Base-by-base conservation (phyloP, 2,329 filamentous ascomycete genomes). In the Cercospora beticola region DNA sequence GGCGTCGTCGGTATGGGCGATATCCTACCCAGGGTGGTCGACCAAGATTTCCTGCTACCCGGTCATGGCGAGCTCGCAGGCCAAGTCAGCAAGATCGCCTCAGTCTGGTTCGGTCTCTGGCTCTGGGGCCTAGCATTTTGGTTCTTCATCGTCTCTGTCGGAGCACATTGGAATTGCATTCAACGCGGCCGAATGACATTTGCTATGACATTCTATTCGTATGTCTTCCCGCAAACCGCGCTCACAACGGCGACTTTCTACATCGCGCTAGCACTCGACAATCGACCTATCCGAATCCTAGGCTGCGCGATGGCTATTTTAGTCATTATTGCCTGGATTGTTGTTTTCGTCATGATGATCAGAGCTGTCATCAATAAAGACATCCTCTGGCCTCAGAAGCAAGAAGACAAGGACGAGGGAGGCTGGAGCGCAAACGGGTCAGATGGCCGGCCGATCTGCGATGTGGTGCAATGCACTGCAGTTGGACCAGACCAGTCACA, bases 201-300 rank as follows among this genome's bases (percentile, higher is more conserved):
- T 75, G 89, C 91, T 18, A 94, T 95, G 91, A 92, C 89, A 1
- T 96, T 92, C 89, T 95, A 90, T 80, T 92, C 88, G 3, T 94
- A 94, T 78, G 85, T 94, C 5, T 94, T 94, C 75, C 91, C 92
- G 1, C 93, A 94, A 73, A 94, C 91, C 49, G 76, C 76, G 10
- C 69, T 78, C 10, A 75, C 73, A 43, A 91, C 89, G 0, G 90
- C 91, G 0, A 95, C 92, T 0, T 89, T 91, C 71, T 87, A 89
- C 2, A 86, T 95, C 61, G 90, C 87, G 0, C 83, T 84, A 9
- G 88, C 79, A 0, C 74, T 83, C 10, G 73, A 79, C 63, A 76
- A 78, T 61, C 72, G 67, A 5, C 85, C 88, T 0, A 86, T 95
- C 52, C 81, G 88, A 52, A 86, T 93, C 9, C 81, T 92, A 33